phyloP scores from a whole-genome alignment of 345 rosid species.

The Citrus mangshanensis region DNA sequence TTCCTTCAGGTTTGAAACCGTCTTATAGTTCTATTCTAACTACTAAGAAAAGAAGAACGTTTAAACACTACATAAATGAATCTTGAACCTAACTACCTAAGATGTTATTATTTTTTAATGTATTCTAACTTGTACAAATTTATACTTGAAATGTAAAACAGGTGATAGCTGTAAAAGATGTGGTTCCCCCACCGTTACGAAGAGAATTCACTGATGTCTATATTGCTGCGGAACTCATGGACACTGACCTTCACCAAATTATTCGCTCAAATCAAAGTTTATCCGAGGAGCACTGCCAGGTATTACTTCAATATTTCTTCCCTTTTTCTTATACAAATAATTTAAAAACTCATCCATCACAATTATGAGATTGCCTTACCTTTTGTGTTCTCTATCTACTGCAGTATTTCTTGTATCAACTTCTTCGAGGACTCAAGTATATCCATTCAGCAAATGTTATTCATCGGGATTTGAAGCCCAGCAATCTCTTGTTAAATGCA shows the following conservation, averaged over 20 bases:
- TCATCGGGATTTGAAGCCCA: constrained; percentile 94
- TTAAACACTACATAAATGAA: background rate
- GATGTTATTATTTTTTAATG: too few species aligned
- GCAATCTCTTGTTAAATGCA: constrained; percentile 82
- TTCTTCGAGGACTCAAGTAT: constrained; percentile 91
- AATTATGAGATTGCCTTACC: background rate
- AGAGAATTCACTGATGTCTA: constrained; percentile 88
- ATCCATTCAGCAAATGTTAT: constrained; percentile 95
- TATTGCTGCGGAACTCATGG: constrained; percentile 84
- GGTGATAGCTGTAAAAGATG: constrained; percentile 81
- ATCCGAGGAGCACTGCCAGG: constrained; percentile 99
- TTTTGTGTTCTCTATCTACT: background rate
- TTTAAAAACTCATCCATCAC: background rate
- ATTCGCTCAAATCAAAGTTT: constrained; percentile 80
- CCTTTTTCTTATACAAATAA: background rate
- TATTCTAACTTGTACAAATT: constrained; percentile 4
- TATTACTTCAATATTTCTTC: constrained; percentile 16
- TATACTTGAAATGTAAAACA: constrained; percentile 28
- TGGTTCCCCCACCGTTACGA: constrained; percentile 85
- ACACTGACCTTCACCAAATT: constrained; percentile 95
- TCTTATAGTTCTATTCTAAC: too few species aligned
- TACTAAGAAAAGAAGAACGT: too few species aligned
- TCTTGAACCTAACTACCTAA: background rate
- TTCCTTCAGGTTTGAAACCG: background rate
- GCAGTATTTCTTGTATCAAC: constrained; percentile 95